Evolutionary conservation across 2,329 filamentous ascomycete genomes (phyloP), one percentile per base, ranked within the genome.

Genomic region (Kalaharituber pfeilii): DNA sequence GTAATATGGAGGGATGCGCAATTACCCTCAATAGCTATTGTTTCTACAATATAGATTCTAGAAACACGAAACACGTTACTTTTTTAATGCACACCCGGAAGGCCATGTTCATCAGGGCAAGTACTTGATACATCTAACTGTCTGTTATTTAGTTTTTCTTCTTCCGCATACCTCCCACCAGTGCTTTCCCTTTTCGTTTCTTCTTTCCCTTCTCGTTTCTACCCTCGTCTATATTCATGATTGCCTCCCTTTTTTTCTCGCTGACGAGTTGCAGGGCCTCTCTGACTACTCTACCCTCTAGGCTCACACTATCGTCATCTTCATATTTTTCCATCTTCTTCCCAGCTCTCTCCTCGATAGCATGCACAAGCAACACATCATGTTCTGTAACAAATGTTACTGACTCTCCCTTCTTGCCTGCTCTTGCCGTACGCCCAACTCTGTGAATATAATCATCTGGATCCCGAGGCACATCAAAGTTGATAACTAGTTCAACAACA

Each of bases 361-460:
- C 86, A n/a, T n/a, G n/a, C n/a, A 96, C 78, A 6, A 96, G 75
- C 64, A 88, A 80, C 1, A 96, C 87, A 68, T 98, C 91, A 55
- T 89, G 76, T 73, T 96, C 89, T 2, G 91, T 89, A 1, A 98
- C 82, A 62, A 98, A 78, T 1, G 86, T 94, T 15, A 95, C 79
- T 4, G 84, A 80, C 60, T 39, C n/a, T 87, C 91, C 91, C 52
- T 74, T 75, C 45, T 87, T 78, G 0, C 91, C 91, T 0, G 91
- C 91, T 76, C 91, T 81, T 2, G 91, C 91, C 11, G 91, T 98
- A 69, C 91, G 82, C 67, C 91, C 91, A 51, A 95, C 89, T 11
- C 91, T 80, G 71, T 98, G 91, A 61, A 98, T 91, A 68, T 98
- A 98, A 69, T 95, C 89, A 67, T 95, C 88, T 2, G 89, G 86